Percentiles rank a stretch among this genome's conserved stretches.
These are phyloP conservation scores for Candida pseudoviswanathii DNA, from an alignment of 1,139 yeast genomes.

Conservation along the genomic window DNA sequence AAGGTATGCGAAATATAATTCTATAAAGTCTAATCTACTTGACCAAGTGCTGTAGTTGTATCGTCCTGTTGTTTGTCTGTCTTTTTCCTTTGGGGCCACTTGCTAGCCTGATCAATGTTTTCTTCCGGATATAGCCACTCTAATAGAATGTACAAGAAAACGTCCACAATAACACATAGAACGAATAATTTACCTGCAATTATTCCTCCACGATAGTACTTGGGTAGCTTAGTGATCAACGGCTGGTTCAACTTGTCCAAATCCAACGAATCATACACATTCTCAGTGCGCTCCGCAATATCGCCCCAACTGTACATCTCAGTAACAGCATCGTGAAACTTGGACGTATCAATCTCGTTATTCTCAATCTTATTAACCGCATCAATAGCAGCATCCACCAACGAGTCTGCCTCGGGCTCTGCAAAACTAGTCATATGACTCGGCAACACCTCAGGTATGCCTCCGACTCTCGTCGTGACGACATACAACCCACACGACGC, in stretches of 20 bases:
- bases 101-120: conserved; percentile 68
- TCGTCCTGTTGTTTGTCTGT: not conserved
- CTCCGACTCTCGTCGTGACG: conserved; percentile 96
- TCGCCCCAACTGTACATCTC: conserved; percentile 92
- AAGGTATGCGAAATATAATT: conserved; percentile 11
- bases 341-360: conserved; percentile 66
- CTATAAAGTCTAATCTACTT: conserved; percentile 6
- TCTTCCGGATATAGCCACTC: conserved; percentile 72
- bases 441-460: conserved; percentile 96
- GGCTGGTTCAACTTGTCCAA: conserved; percentile 47
- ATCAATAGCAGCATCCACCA: conserved; percentile 65
- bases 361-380: conserved; percentile 64
- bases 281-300: conserved; percentile 83
- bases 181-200: conserved; percentile 87
- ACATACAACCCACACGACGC: conserved; percentile 94
- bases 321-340: conserved; percentile 76
- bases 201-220: conserved; percentile 73
- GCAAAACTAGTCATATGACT: conserved; percentile 93
- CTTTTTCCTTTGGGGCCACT: conserved; percentile 63
- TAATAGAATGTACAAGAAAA: conserved; percentile 60
- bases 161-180: conserved; percentile 77
- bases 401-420: conserved; percentile 76
- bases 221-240: conserved; percentile 50
- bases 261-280: conserved; percentile 68
- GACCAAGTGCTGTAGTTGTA: conserved; percentile 1